A percentile compares a stretch with the other conserved stretches of the same genome.
Conservation (phyloP, 306 rosid genomes). For the Medicago truncatula region MtrunA17r5.0-ANR NC_053042.1:50327501-50328000, state of each 20-base stretch:
- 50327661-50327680: not conserved
- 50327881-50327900: not conserved
- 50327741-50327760: conserved; percentile 14
- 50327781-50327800: conserved; percentile 24
- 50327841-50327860: conserved; percentile 41
- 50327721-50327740: not conserved
- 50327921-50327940: conserved; percentile 2
- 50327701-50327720: no score
- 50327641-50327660: no score
- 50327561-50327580: conserved; percentile 51
- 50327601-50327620: no score
- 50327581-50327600: conserved; percentile 41
- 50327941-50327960: not conserved
- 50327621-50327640: no score
- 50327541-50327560: conserved; percentile 42
- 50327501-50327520: conserved; percentile 33
- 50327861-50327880: conserved; percentile 47
- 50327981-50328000: not conserved
- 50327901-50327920: not conserved
- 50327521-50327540: conserved; percentile 51
- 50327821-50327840: conserved; percentile 50
- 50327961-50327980: not conserved
- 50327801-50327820: conserved; percentile 46
- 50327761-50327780: conserved; percentile 25
- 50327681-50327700: not conserved